Conservation (phyloP, 2,329 filamentous ascomycete species). For the Coniochaeta hoffmannii region DNA sequence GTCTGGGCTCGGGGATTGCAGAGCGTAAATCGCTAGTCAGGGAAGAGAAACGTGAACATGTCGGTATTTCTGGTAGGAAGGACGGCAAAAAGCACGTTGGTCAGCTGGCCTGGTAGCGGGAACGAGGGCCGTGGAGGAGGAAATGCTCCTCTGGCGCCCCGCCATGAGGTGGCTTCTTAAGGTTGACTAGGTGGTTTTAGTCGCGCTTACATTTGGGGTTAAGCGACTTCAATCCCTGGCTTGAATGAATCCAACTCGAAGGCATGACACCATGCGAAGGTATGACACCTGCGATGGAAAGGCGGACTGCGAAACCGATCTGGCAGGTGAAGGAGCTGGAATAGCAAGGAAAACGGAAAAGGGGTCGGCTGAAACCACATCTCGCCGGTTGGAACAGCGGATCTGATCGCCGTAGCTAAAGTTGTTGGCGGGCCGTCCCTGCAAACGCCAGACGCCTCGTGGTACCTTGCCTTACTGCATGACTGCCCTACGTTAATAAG, state of each 20-base stretch:
- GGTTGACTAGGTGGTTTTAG: no score
- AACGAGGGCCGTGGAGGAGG: neutral
- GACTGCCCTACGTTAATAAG: neutral
- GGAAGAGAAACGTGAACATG: neutral
- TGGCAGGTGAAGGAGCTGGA: no score
- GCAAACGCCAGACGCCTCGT: no score
- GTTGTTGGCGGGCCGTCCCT: no score
- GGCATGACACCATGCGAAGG: no score
- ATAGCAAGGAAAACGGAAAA: neutral
- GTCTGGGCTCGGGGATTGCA: neutral
- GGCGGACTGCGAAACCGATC: no score
- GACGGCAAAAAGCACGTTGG: neutral
- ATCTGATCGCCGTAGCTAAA: neutral
- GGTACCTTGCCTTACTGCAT: neutral
- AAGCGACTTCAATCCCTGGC: no score
- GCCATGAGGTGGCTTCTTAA: no score
- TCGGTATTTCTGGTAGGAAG: neutral
- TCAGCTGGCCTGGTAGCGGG: neutral
- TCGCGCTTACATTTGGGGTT: no score
- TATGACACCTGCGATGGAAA: no score
- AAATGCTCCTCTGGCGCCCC: neutral
- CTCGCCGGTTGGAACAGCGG: neutral
- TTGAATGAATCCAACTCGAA: no score
- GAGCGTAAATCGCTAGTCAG: neutral
- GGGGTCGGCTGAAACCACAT: neutral